Evolutionary conservation across 352 stramenopile genomes (phyloP).

Genomic region (Phytophthora rubi): DNA sequence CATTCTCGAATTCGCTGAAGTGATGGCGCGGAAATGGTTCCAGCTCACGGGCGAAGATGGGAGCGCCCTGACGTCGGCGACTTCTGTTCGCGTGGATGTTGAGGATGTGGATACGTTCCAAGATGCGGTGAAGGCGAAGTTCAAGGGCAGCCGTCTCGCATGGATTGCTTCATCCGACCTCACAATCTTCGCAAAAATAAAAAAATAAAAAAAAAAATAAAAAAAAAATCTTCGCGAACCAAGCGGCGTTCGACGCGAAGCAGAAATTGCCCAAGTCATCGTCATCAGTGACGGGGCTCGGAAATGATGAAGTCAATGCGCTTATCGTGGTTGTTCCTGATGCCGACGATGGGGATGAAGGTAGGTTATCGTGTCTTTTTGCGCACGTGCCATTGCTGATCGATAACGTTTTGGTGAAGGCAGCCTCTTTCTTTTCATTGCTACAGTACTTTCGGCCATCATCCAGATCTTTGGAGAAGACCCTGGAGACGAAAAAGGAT

Average conservation of each 20-base stretch:
- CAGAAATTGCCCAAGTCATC: not conserved
- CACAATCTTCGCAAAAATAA: not conserved
- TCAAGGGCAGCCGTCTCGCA: too few species aligned
- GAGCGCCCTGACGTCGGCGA: too few species aligned
- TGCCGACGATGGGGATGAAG: slow-evolving; percentile 3
- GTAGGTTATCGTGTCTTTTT: slow-evolving; percentile 6
- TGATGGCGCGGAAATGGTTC: too few species aligned
- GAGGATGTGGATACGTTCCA: too few species aligned
- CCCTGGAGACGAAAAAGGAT: not conserved
- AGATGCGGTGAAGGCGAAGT: too few species aligned
- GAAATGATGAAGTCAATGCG: not conserved
- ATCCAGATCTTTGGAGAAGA: slow-evolving; percentile 2
- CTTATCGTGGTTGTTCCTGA: slow-evolving; percentile 5
- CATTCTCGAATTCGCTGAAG: too few species aligned
- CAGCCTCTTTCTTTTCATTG: not conserved
- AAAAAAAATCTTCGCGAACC: slow-evolving; percentile 2
- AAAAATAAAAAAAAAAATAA: too few species aligned
- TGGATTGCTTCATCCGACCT: too few species aligned
- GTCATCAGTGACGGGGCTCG: not conserved
- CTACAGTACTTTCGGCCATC: not conserved
- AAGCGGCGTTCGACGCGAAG: slow-evolving; percentile 8
- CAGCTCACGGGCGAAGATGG: too few species aligned
- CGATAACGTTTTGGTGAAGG: slow-evolving; percentile 7
- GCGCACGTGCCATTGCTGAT: slow-evolving; percentile 4
- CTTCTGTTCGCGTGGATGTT: too few species aligned